Evolutionary conservation across 176 grass and related monocot genomes (phyloP).

Genomic region (Saccharum officinarum): DNA sequence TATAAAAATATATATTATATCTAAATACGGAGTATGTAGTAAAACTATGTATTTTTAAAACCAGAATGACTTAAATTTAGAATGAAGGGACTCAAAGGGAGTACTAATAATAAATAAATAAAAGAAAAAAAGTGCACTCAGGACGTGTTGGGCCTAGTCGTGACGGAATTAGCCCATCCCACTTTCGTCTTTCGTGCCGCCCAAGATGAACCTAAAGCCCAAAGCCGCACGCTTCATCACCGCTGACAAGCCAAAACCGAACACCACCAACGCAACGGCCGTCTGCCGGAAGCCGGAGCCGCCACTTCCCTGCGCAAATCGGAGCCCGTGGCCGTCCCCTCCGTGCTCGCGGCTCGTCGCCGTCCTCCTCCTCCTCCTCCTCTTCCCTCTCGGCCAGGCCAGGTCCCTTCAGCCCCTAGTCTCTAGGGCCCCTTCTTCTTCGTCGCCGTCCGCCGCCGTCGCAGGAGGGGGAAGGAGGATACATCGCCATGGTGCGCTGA

Average conservation of each 20-base stretch:
- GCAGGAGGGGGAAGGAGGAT: background rate
- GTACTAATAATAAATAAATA: too few species aligned
- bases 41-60: too few species aligned
- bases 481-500: constrained; percentile 22
- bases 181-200: constrained; percentile 20
- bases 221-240: background rate
- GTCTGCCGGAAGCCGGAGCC: background rate
- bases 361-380: background rate
- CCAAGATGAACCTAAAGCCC: constrained; percentile 19
- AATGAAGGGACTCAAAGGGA: too few species aligned
- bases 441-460: too few species aligned
- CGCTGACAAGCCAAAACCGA: background rate
- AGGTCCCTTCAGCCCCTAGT: too few species aligned
- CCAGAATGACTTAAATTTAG: too few species aligned
- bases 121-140: too few species aligned
- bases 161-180: background rate
- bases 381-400: background rate
- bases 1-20: too few species aligned
- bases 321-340: background rate
- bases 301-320: background rate
- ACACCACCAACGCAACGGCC: background rate
- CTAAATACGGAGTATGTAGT: too few species aligned
- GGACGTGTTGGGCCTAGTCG: too few species aligned
- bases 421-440: too few species aligned
- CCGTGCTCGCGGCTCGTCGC: background rate